Evolutionary conservation across 441 rosid genomes (phyloP).

Genomic region (Gossypium lobatum): DNA sequence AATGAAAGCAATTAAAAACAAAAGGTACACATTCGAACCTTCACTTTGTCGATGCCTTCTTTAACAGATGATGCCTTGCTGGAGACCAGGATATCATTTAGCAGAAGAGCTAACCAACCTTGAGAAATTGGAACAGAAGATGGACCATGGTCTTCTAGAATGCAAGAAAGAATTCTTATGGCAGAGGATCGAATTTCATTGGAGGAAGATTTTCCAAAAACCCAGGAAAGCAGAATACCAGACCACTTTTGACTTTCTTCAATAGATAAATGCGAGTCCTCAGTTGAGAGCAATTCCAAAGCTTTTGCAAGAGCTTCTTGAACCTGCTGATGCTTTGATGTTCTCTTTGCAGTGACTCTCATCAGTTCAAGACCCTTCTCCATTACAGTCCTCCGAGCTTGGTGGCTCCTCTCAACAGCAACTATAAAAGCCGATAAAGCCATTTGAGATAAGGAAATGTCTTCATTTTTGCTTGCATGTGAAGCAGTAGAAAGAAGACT

Average conservation of each 20-base stretch:
- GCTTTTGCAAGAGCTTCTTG: constrained; percentile 90
- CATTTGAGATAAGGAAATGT: constrained; percentile 65
- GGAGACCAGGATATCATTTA: constrained; percentile 56
- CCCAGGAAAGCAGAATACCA: constrained; percentile 77
- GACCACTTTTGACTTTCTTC: constrained; percentile 95
- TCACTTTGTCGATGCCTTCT: constrained; percentile 51
- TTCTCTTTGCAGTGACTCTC: constrained; percentile 72
- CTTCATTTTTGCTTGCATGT: constrained; percentile 80
- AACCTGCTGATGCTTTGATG: constrained; percentile 54
- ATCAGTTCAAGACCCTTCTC: constrained; percentile 79
- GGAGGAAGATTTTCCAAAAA: constrained; percentile 56
- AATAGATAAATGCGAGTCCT: constrained; percentile 63
- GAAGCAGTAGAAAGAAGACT: constrained; percentile 77
- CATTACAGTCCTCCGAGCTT: constrained; percentile 59
- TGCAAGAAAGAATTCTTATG: constrained; percentile 64
- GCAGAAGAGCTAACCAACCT: constrained; percentile 84
- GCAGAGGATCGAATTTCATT: constrained; percentile 60
- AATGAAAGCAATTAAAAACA: background rate
- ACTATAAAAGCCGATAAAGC: constrained; percentile 82
- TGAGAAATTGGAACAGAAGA: constrained; percentile 77
- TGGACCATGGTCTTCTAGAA: constrained; percentile 78
- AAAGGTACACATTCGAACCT: constrained; percentile 40
- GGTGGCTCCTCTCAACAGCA: constrained; percentile 74
- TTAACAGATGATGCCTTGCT: constrained; percentile 50
- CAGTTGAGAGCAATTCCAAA: constrained; percentile 60